Base-by-base conservation (phyloP, 129 eudicot species). In the Tagetes erecta region DNA sequence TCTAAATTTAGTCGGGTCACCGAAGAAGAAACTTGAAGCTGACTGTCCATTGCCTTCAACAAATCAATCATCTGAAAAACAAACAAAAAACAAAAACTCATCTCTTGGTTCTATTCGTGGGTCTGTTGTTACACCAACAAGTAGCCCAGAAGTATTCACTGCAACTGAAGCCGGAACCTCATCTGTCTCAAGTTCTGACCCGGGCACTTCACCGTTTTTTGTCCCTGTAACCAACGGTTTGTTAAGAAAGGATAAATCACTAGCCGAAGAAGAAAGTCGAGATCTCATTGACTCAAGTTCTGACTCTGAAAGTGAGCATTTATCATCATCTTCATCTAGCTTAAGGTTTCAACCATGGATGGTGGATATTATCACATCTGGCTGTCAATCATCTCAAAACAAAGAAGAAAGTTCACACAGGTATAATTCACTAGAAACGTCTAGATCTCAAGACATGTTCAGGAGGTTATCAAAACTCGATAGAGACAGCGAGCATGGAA, bases 151-250 rank as follows among this genome's bases (percentile, higher is more conserved):
- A 76, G 75, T 87, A 6, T 95, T 88, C 77, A 88, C 96, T n/a
- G 84, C 99, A 60, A 95, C 97, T 1, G 99, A 95, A 76, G 94
- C 82, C 5, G 97, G 99, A 80, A 88, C 89, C 42, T 95, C 99
- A 41, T 94, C 99, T 4, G 99, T 91, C 27, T 95, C 99, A 47
- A 95, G 97, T 78, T 95, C 99, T 42, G 99, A 95, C 45, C 99
- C 90, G 38, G 91, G 97, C 59, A 88, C 96, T 8, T 95, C 99
- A n/a, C 97, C 99, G 1, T 94, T 90, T 70, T 85, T 79, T 38
- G 34, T 83, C 10, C 76, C 88, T 27, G 86, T 78, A 50, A 53
- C 63, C 4, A 83, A 74, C 40, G 63, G 44, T 57, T 67, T 64
- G 62, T 67, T 86, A 42, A 90, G 82, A 41, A 83, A 74, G 47